Percentiles rank a stretch among this genome's conserved stretches.
phyloP scores from a whole-genome alignment of 371 early-diverging fungal genomes.

The Apophysomyces sp. region DNA sequence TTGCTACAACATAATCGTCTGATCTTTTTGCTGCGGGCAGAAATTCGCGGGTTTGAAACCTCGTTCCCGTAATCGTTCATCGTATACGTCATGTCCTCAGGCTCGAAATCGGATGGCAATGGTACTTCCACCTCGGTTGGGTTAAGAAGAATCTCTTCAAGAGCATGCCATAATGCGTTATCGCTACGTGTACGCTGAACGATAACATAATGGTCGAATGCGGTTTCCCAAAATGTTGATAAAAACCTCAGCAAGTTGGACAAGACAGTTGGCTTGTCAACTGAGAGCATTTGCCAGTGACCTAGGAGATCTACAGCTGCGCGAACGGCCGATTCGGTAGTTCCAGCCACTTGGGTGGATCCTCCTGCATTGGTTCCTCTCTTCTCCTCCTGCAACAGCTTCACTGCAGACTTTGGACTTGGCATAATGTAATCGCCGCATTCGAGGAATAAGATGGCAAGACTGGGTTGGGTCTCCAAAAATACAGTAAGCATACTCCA shows the following conservation, averaged over 20 bases:
- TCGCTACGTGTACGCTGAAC: constrained; percentile 47
- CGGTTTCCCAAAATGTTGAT: constrained; percentile 48
- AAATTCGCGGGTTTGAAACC: neutral
- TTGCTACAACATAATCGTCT: constrained; percentile 39
- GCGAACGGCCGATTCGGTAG: constrained; percentile 36
- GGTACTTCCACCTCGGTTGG: constrained; percentile 18
- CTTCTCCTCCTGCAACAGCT: constrained; percentile 61
- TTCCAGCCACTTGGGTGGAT: neutral
- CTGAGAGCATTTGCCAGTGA: constrained; percentile 33
- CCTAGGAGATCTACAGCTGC: constrained; percentile 34
- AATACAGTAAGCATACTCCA: constrained; percentile 43
- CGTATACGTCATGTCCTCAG: neutral
- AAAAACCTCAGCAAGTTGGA: constrained; percentile 42
- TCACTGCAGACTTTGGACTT: constrained; percentile 48
- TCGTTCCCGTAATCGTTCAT: neutral
- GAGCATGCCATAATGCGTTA: constrained; percentile 36
- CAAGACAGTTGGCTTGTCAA: constrained; percentile 37
- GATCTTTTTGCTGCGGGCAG: constrained; percentile 11
- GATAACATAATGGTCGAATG: constrained; percentile 46
- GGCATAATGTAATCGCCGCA: constrained; percentile 53
- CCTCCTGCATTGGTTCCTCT: constrained; percentile 32
- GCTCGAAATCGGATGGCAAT: neutral
- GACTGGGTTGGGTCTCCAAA: constrained; percentile 44
- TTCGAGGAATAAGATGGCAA: constrained; percentile 45
- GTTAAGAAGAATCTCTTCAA: constrained; percentile 39